phyloP scores from a whole-genome alignment of 768 basidiomycete species.

The Suillus clintonianus region DNA sequence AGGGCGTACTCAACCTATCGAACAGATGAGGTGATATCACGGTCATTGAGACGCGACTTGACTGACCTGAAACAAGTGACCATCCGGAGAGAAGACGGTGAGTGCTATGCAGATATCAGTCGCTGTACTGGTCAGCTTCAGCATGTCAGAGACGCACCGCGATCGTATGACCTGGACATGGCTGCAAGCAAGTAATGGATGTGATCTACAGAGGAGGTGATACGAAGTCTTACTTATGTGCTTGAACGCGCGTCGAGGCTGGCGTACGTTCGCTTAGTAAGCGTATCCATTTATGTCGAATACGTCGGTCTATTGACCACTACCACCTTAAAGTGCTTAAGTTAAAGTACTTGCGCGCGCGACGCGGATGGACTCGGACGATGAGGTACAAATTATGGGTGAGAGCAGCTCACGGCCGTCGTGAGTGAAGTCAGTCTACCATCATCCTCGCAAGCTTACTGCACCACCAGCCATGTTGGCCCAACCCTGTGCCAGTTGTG shows the following conservation, averaged over 20 bases:
- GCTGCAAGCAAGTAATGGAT: conserved; percentile 7
- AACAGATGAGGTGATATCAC: conserved; percentile 20
- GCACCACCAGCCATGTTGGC: conserved; percentile 14
- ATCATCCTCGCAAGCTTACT: conserved; percentile 2
- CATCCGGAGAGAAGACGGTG: conserved; percentile 98
- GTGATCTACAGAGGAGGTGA: conserved; percentile 8
- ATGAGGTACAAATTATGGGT: conserved; percentile 30
- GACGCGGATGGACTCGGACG: conserved; percentile 10
- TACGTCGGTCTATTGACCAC: neutral
- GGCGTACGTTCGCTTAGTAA: conserved; percentile 30
- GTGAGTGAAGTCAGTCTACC: conserved; percentile 4
- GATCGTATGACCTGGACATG: conserved; percentile 97
- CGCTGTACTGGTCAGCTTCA: neutral
- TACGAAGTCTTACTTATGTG: conserved; percentile 7
- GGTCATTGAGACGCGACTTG: conserved; percentile 27
- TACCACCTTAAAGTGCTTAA: neutral
- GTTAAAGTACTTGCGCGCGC: neutral
- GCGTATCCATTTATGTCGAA: neutral
- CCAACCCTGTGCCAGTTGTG: conserved; percentile 55
- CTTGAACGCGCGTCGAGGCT: conserved; percentile 53
- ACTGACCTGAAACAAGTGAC: conserved; percentile 93
- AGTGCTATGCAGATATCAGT: conserved; percentile 59
- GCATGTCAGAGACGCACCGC: conserved; percentile 58
- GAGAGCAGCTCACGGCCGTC: conserved; percentile 2
- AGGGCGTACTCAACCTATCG: conserved; percentile 94